Base-by-base conservation (phyloP, 441 rosid species). In the Adansonia grandidieri region DNA sequence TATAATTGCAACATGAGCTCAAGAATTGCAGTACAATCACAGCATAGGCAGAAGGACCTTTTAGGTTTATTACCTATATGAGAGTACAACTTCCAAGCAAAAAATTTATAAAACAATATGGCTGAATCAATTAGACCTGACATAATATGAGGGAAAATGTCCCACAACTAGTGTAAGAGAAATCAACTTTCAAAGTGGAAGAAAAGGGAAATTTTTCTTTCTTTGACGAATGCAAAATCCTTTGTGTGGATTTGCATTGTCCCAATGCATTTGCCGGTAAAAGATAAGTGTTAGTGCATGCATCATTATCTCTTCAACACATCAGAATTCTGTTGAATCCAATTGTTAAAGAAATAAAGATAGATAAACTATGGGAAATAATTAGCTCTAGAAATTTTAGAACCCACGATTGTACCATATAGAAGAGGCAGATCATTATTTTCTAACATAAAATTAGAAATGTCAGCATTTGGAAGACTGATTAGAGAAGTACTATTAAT, bases 401-500 rank as follows among this genome's bases (percentile, higher is more conserved):
- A 32, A 53, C 8, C 13, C 63, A 63, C 28, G 32, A 32, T 54
- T 53, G 28, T 71, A 54, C 19, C 63, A 71, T 71, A 71, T 5
- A 17, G 58, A 73, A 73, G 67, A 44, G 4, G 66, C 64, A 72
- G 17, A 42, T 11, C 6, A 72, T 5, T 73, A 10, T 15, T 53
- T 51, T 71, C 24, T 57, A 19, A 13, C 28, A 14, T 73, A 62
- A 40, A 73, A 73, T 28, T 40, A 11, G 28, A 60, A 73, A 19
- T 6, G 42, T 20, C 45, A 10, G 67, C 54, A 20, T 58, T 19
- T 15, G 44, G 54, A 13, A 13, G 54, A 40, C 42, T 20, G 67
- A 58, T 19, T 11, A 19, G 77, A 73, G 40, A 73, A 20, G 66
- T 73, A n/a, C 42, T 73, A 19, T 40, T 58, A 73, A 50, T 42